Base-by-base conservation (phyloP, 2,329 filamentous ascomycete species). In the Fusarium camptoceras region DNA sequence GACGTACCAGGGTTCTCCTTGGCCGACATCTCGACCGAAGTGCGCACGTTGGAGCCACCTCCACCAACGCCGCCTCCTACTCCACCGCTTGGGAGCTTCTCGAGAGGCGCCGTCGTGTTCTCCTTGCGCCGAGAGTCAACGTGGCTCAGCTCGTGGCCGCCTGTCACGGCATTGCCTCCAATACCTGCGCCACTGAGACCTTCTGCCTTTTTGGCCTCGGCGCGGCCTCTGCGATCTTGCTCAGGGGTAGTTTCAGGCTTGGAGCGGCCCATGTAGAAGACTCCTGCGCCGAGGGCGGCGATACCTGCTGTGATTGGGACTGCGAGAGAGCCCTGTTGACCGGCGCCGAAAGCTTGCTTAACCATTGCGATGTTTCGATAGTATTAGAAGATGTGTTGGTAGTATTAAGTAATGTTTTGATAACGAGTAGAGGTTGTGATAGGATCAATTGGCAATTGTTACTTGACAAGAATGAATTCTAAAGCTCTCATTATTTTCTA, bases 51-150 rank as follows among this genome's bases (percentile, higher is more conserved):
- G 20, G 73, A 42, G 24, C 75, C 75, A 7, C 77, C 79, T 1
- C 43, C 74, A 2, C 78, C 78, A 30, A 68, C 62, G 5, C 79
- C 78, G 2, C 79, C 79, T 0, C 78, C 78, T 3, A 78, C 74
- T 8, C 76, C 75, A 1, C 79, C 79, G 1, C 76, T 73, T 8
- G 79, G 78, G 1, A 81, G 73, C 62, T 79, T 72, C n/a, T 79
- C 77, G 25, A 16, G 60, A 25, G 59, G 43, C n/a, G 61, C 69
- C 7, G 77, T 73, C 4, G 73, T 75, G n/a, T 68, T 27, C 8
- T 72, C 65, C 8, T 56, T 72, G 30, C 67, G 68, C 7, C 72
- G 44, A 2, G 71, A 64, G 60, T 74, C 68, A 20, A 48, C 62
- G 37, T 65, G 63, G 30, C 75, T 71, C 18, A 75, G 61, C 64